Evolutionary conservation across 768 basidiomycete species (phyloP).

Genomic region (Russula olivacea): DNA sequence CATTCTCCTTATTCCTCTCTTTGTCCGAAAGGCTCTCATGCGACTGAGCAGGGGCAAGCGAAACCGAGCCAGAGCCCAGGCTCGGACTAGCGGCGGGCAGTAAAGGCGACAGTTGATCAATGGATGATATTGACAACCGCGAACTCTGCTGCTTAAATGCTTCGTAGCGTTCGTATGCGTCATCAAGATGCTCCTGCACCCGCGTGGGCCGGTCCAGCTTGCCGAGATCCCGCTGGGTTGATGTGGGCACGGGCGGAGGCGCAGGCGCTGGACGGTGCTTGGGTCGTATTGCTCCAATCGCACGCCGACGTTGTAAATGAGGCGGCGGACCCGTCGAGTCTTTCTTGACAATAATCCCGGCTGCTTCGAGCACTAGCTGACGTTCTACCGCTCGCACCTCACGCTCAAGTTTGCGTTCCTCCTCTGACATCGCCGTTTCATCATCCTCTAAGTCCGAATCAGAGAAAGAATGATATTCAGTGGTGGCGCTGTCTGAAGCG

Average conservation of each 20-base stretch:
- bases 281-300: constrained; percentile 31
- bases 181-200: constrained; percentile 45
- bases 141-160: constrained; percentile 57
- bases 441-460: constrained; percentile 31
- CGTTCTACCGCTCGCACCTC: constrained; percentile 68
- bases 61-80: background rate
- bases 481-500: constrained; percentile 25
- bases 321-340: constrained; percentile 46
- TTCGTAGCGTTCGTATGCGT: constrained; percentile 88
- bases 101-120: constrained; percentile 36
- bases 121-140: constrained; percentile 59
- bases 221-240: constrained; percentile 29
- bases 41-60: constrained; percentile 1
- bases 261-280: constrained; percentile 49
- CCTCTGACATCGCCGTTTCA: constrained; percentile 34
- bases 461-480: constrained; percentile 18
- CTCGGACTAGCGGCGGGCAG: constrained; percentile 12
- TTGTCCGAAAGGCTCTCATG: constrained; percentile 27
- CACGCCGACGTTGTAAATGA: background rate
- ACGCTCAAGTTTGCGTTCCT: constrained; percentile 46
- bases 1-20: constrained; percentile 33
- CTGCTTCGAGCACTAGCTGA: constrained; percentile 78
- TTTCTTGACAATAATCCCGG: constrained; percentile 73
- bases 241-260: constrained; percentile 33
- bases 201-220: constrained; percentile 13